Evolutionary conservation across 2,329 filamentous ascomycete genomes (phyloP).

Genomic region (Acrodontium crateriforme): DNA sequence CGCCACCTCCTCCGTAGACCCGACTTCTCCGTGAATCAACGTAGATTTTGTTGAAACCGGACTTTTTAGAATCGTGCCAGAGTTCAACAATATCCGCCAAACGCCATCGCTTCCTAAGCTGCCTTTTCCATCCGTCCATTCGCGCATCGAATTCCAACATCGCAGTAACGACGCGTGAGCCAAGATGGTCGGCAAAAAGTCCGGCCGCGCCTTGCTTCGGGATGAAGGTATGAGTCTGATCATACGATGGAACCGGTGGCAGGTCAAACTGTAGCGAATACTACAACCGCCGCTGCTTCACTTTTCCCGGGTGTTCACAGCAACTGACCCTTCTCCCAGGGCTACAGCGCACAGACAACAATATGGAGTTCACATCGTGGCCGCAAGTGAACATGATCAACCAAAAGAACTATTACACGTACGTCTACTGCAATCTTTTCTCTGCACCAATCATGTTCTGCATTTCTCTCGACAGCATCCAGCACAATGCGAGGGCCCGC

Average conservation of each 20-base stretch:
- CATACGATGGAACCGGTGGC: too few relatives aligned
- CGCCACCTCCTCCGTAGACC: too few relatives aligned
- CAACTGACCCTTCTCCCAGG: constrained; percentile 39
- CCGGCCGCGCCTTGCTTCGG: constrained; percentile 45
- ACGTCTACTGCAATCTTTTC: constrained; percentile 23
- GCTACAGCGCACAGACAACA: constrained; percentile 92
- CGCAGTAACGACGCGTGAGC: neutral
- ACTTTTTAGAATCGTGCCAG: too few relatives aligned
- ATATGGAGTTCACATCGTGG: constrained; percentile 91
- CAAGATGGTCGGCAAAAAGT: constrained; percentile 53
- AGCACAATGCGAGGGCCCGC: constrained; percentile 18
- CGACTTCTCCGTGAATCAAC: too few relatives aligned
- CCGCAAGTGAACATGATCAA: constrained; percentile 88
- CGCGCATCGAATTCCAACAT: too few relatives aligned
- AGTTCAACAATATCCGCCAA: too few relatives aligned
- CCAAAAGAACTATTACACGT: constrained; percentile 99
- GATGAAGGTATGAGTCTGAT: constrained; percentile 44
- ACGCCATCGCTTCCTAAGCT: too few relatives aligned
- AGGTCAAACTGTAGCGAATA: too few relatives aligned
- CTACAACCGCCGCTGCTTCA: too few relatives aligned
- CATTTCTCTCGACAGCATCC: constrained; percentile 15
- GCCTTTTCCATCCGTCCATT: too few relatives aligned
- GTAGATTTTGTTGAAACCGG: too few relatives aligned
- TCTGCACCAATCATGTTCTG: neutral
- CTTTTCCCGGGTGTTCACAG: constrained; percentile 3